phyloP scores from a whole-genome alignment of 208 protist species.

The Porcisia deanei region DNA sequence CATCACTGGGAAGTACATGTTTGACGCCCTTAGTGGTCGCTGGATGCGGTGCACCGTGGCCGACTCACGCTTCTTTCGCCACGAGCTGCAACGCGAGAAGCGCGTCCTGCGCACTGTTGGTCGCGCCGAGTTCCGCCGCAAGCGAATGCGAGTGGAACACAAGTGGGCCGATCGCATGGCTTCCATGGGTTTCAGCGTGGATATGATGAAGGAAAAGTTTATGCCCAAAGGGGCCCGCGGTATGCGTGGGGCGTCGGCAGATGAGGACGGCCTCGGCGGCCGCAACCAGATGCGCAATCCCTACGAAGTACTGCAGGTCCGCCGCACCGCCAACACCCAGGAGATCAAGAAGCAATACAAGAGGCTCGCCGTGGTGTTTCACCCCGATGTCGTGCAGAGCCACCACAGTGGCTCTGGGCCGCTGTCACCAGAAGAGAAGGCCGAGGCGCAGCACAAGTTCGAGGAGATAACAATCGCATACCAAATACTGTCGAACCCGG shows the following conservation, averaged over 20 bases:
- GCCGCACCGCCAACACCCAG: slow-evolving; percentile 54
- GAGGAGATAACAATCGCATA: slow-evolving; percentile 75
- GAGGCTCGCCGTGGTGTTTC: slow-evolving; percentile 86
- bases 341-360: slow-evolving; percentile 88
- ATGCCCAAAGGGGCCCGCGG: not conserved
- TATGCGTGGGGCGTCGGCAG: not conserved
- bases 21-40: slow-evolving; percentile 71
- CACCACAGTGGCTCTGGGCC: slow-evolving; percentile 11
- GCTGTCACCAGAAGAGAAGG: slow-evolving; percentile 38
- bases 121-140: slow-evolving; percentile 74
- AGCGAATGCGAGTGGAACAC: slow-evolving; percentile 56
- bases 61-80: slow-evolving; percentile 42
- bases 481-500: slow-evolving; percentile 86
- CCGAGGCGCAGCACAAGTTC: slow-evolving; percentile 62
- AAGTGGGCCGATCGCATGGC: slow-evolving; percentile 62
- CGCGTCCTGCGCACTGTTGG: slow-evolving; percentile 73
- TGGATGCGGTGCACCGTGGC: slow-evolving; percentile 67
- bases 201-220: slow-evolving; percentile 47
- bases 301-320: slow-evolving; percentile 76
- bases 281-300: slow-evolving; percentile 42
- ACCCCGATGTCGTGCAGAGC: slow-evolving; percentile 74
- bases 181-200: slow-evolving; percentile 79
- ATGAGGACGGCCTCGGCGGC: not conserved
- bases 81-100: slow-evolving; percentile 65
- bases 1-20: slow-evolving; percentile 60